A percentile compares a stretch with the other conserved stretches of the same genome.
Conservation (phyloP, 495 filamentous ascomycete genomes). For the Tuber brumale region DNA sequence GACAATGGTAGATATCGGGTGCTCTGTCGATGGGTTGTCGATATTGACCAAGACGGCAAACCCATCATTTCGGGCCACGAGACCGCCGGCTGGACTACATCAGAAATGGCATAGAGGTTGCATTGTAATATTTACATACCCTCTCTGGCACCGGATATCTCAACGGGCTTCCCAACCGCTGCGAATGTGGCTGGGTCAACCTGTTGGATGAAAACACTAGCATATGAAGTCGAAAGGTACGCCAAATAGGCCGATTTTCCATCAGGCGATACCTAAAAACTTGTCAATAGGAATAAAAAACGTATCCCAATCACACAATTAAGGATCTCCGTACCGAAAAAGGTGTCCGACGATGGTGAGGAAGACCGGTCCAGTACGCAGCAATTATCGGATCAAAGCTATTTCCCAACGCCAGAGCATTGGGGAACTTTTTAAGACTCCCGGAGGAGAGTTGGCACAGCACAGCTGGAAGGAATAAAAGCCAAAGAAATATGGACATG, state of each 20-base stretch:
- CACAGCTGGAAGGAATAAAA: conserved; percentile 26
- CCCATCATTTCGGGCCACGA: conserved; percentile 53
- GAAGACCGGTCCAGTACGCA: conserved; percentile 52
- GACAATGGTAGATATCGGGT: conserved; percentile 49
- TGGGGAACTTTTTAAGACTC: conserved; percentile 44
- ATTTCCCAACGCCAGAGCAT: conserved; percentile 45
- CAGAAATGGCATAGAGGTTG: not conserved
- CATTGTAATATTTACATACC: conserved; percentile 10
- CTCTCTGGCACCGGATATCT: conserved; percentile 48
- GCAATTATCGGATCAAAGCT: conserved; percentile 50
- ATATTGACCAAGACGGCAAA: conserved; percentile 51
- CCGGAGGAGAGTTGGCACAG: conserved; percentile 26
- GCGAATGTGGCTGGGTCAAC: conserved; percentile 47
- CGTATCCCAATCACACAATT: not conserved
- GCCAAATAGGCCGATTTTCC: conserved; percentile 52
- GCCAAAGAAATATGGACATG: not conserved
- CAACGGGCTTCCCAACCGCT: conserved; percentile 47
- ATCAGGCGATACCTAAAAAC: conserved; percentile 46
- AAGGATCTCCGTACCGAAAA: conserved; percentile 43
- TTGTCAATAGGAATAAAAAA: not conserved
- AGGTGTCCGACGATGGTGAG: conserved; percentile 52
- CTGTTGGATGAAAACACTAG: conserved; percentile 49
- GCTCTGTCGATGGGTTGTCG: conserved; percentile 46
- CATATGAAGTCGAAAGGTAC: conserved; percentile 49
- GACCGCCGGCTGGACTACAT: conserved; percentile 46